Evolutionary conservation across 371 early-diverging fungal genomes (phyloP), one percentile per base, ranked within the genome.

Genomic region (Gilbertella persicaria): DNA sequence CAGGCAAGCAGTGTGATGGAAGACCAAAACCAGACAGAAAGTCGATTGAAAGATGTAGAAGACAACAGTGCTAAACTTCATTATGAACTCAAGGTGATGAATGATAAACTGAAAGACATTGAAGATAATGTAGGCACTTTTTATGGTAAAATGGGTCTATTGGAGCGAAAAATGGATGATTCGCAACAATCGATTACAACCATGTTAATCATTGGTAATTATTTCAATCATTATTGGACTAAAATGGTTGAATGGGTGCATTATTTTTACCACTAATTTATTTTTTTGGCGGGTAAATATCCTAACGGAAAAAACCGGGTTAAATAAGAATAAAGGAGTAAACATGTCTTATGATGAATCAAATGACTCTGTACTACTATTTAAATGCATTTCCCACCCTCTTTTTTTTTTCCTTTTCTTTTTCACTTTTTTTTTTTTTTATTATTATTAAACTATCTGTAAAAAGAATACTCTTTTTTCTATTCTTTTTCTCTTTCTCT

Each of bases 121-220:
- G 72, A 75, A 29, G 72, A 75, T 9, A 71, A 69, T 48, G 72
- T 75, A 4, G 58, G 61, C 12, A 61, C 57, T 1, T 75, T 75
- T 45, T 71, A 69, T 44, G 47, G 60, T 23, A 75, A 75, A 35
- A 64, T 75, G 10, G 64, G 62, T 9, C 19, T 64, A 7, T 59
- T 75, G 4, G 72, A 75, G 21, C 44, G 45, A 21, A 67, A 66
- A 21, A 75, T 78, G 79, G 67, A 69, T 52, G 69, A 73, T 41
- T 69, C 73, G 0, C 71, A 75, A 53, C 71, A 73, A 30, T 73
- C 75, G 2, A 64, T 69, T 23, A 74, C 73, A 0, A 75, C 79
- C 14, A 70, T 78, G 66, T 41, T 75, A 3, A 73, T 78, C 30
- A 58, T 78, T 43, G 73, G 73, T 20, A 78, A 78, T 28, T 78